Percentiles rank a stretch among this genome's conserved stretches.
Evolutionary conservation across 306 rosid genomes (phyloP).

Genomic region (Pueraria montana): DNA sequence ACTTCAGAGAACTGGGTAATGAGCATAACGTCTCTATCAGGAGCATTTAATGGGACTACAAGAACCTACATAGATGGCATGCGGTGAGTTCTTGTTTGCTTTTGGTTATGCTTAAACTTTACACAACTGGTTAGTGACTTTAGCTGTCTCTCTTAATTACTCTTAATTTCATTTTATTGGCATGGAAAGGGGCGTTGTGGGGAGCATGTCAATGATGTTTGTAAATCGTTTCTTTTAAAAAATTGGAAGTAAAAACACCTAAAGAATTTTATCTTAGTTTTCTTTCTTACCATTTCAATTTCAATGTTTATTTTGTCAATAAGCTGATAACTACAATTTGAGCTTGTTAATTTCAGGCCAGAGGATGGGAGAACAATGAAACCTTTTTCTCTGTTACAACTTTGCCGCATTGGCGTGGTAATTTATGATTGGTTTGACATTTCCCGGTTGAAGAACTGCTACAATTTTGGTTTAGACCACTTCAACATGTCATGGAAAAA

Average conservation of each 20-base stretch:
- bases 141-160: no score
- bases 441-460: slow-evolving; percentile 67
- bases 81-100: slow-evolving; percentile 63
- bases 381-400: slow-evolving; percentile 66
- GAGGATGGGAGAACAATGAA: slow-evolving; percentile 77
- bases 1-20: slow-evolving; percentile 77
- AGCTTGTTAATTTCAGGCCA: slow-evolving; percentile 65
- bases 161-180: no score
- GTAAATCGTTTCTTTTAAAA: no score
- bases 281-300: no score
- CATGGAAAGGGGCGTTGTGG: no score
- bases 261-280: no score
- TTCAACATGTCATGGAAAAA: slow-evolving; percentile 74
- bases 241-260: no score
- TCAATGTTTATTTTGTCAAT: no score
- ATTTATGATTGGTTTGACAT: slow-evolving; percentile 82
- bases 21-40: slow-evolving; percentile 75
- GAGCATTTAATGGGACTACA: slow-evolving; percentile 87
- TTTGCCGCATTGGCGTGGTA: slow-evolving; percentile 75
- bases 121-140: no score
- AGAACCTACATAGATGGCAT: slow-evolving; percentile 83
- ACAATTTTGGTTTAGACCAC: slow-evolving; percentile 89
- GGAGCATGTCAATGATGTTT: no score
- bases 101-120: background rate
- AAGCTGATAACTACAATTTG: background rate